Conservation (phyloP, 257 asterid genomes). For the Echium plantagineum region DNA sequence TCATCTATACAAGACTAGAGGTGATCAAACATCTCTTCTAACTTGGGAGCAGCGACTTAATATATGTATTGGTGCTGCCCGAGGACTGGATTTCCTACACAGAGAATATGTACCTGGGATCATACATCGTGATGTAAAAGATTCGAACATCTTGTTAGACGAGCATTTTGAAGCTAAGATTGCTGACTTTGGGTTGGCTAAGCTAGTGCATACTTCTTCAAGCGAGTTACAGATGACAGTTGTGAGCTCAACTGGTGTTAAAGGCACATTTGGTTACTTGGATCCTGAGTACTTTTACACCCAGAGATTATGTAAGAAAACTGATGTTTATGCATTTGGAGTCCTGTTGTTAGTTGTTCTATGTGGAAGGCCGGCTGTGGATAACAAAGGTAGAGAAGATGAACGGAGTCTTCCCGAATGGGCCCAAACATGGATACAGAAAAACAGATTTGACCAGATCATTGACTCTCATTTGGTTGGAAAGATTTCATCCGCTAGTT, state of each 20-base stretch:
- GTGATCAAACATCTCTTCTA: constrained; percentile 25
- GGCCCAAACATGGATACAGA: constrained; percentile 50
- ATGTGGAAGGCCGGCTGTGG: constrained; percentile 52
- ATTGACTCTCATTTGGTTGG: constrained; percentile 34
- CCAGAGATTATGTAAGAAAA: constrained; percentile 38
- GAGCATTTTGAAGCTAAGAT: constrained; percentile 60
- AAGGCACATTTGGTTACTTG: constrained; percentile 54
- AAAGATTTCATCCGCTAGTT: constrained; percentile 39
- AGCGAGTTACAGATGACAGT: constrained; percentile 45
- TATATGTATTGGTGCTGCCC: constrained; percentile 57
- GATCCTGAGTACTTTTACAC: constrained; percentile 62
- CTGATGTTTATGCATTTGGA: constrained; percentile 68
- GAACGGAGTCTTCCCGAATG: constrained; percentile 46
- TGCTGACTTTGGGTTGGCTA: constrained; percentile 67
- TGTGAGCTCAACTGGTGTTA: constrained; percentile 29
- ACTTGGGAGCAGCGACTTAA: constrained; percentile 55
- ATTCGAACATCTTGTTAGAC: constrained; percentile 61
- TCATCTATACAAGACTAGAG: constrained; percentile 39
- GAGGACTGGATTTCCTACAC: constrained; percentile 62
- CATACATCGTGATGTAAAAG: constrained; percentile 68
- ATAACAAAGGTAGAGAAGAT: constrained; percentile 40
- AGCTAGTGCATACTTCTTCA: constrained; percentile 40
- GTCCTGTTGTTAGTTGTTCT: constrained; percentile 59
- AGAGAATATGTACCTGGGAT: constrained; percentile 30
- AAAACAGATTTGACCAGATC: constrained; percentile 38